Evolutionary conservation across 1,284 basidiomycete species (phyloP).

Genomic region (Boletus austroedulis): DNA sequence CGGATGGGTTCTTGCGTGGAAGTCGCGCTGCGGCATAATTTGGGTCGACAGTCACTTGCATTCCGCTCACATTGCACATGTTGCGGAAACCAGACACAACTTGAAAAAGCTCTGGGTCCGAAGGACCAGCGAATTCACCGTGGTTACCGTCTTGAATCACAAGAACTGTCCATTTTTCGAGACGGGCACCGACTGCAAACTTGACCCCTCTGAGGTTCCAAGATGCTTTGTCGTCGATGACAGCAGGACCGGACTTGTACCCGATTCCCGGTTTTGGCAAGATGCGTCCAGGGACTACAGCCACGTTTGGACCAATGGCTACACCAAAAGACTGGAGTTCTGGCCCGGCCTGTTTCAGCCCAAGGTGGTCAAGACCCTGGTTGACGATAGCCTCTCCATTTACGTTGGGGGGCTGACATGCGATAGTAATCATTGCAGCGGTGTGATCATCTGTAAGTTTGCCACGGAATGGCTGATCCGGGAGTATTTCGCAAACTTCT

Average conservation of each 20-base stretch:
- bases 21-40: constrained; percentile 19
- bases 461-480: constrained; percentile 68
- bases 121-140: constrained; percentile 50
- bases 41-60: constrained; percentile 40
- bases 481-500: constrained; percentile 72
- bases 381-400: constrained; percentile 62
- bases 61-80: constrained; percentile 63
- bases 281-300: constrained; percentile 73
- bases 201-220: constrained; percentile 72
- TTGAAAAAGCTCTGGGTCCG: constrained; percentile 49
- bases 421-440: constrained; percentile 65
- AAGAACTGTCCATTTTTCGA: constrained; percentile 63
- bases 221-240: constrained; percentile 57
- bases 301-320: constrained; percentile 62
- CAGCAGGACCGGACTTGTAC: constrained; percentile 47
- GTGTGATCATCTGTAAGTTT: constrained; percentile 74
- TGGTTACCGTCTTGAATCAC: constrained; percentile 56
- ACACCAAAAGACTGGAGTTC: constrained; percentile 59
- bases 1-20: constrained; percentile 18
- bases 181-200: constrained; percentile 53
- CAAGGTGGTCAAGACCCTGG: constrained; percentile 60
- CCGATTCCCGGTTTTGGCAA: constrained; percentile 57
- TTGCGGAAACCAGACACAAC: constrained; percentile 51
- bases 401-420: constrained; percentile 68
- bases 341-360: constrained; percentile 49